A percentile compares a stretch with the other conserved stretches of the same genome.
phyloP scores from a whole-genome alignment of 805 yeast species.

The Candida golubevii region DNA sequence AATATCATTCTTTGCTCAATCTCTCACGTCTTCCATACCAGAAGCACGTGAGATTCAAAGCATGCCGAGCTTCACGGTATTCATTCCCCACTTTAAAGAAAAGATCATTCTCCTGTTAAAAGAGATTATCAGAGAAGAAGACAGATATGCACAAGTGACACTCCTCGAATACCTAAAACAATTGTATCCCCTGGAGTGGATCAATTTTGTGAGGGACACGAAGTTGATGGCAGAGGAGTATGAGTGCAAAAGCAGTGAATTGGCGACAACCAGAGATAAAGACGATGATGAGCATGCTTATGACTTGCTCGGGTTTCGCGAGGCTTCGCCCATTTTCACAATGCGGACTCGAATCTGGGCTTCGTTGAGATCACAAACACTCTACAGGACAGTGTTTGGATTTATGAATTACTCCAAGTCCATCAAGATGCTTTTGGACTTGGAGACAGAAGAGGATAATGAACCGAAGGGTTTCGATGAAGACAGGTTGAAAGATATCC shows the following conservation, averaged over 20 bases:
- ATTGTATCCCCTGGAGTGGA: constrained; percentile 96
- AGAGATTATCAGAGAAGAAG: constrained; percentile 96
- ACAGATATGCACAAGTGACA: constrained; percentile 92
- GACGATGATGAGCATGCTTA: constrained; percentile 65
- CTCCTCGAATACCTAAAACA: constrained; percentile 91
- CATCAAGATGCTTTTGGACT: constrained; percentile 85
- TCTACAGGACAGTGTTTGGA: constrained; percentile 95
- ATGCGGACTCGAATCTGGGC: constrained; percentile 98
- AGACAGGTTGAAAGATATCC: constrained; percentile 9
- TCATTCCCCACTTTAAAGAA: constrained; percentile 95
- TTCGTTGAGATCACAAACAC: constrained; percentile 91
- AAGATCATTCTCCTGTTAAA: constrained; percentile 89
- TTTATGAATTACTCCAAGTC: constrained; percentile 98
- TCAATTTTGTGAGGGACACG: constrained; percentile 93
- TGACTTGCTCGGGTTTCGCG: constrained; percentile 94
- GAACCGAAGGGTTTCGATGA: constrained; percentile 7
- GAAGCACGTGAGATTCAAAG: constrained; percentile 42
- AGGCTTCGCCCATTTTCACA: constrained; percentile 96
- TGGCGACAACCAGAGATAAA: constrained; percentile 21
- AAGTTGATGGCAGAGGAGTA: constrained; percentile 87
- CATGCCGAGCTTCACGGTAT: constrained; percentile 41
- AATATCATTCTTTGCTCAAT: constrained; percentile 85
- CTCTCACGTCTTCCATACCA: constrained; percentile 80
- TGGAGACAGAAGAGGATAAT: constrained; percentile 74
- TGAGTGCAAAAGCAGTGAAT: constrained; percentile 16